Base-by-base conservation (phyloP, 139 green algal genomes). In the Chlamydomonas eustigma region DNA sequence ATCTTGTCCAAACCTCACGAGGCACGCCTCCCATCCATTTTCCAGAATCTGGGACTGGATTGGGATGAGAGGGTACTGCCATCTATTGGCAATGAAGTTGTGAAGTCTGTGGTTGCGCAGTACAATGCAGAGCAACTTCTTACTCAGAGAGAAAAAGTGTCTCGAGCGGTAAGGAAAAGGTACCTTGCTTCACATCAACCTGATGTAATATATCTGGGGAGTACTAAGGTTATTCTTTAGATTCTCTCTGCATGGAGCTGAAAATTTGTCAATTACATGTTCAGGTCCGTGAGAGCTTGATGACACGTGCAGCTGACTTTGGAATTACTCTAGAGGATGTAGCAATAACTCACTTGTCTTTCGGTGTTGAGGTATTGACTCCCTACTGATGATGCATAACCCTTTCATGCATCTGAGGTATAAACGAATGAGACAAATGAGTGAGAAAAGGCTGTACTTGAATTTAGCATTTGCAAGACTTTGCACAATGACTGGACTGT, bases 41-140 rank as follows among this genome's bases (percentile, higher is more conserved):
- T 93, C 84, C 90, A 93, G 86, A 95, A 83, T 31, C 84, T 98
- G 37, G 96, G 96, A 63, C 70, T 89, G 39, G 96, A 99, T 82
- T 99, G 96, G 91, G 96, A 99, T 76, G 96, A 99, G 87, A 83
- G 94, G 4, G 96, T 99, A 76, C 87, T 99, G 79, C 96, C 96
- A 0, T 99, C 96, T 64, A 99, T 99, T 77, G 95, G 93, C 3
- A 99, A 98, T 78, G 96, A 99, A 81, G 93, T 99, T 34, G 89
- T 99, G 1, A 99, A 99, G 89, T 84, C 93, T 2, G 92, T 96
- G 4, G 96, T 99, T 50, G 96, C 96, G 75, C 93, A 98, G 87
- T 99, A 97, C 90, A 98, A 99, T 74, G 96, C 96, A 1, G 96
- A 98, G 78, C 91, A 98, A 86, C 90, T 99, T 50, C 88, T 99